Conservation (phyloP, 2,329 filamentous ascomycete genomes). For the Aureobasidium subglaciale region DNA sequence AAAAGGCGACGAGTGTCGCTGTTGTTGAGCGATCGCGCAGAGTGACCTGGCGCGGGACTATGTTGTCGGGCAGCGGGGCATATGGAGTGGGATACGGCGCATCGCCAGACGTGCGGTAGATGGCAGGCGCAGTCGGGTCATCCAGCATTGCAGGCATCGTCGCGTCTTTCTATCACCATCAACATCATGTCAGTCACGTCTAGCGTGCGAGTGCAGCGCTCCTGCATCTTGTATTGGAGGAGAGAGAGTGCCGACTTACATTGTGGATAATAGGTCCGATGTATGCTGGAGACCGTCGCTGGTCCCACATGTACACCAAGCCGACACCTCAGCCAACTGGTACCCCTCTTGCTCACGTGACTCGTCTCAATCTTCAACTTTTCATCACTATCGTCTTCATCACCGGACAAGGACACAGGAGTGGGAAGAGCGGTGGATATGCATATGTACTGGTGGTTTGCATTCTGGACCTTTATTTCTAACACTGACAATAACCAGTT, state of each 20-base stretch:
- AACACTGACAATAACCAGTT: constrained; percentile 11
- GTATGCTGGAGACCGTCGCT: constrained; percentile 5
- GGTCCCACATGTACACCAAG: constrained; percentile 8
- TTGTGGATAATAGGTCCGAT: not conserved
- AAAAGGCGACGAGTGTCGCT: constrained; percentile 77
- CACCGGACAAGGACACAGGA: not conserved
- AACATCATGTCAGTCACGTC: not conserved
- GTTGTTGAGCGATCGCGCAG: constrained; percentile 77
- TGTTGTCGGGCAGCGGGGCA: constrained; percentile 59
- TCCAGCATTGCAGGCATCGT: constrained; percentile 71
- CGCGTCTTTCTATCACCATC: not conserved
- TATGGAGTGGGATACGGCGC: constrained; percentile 57
- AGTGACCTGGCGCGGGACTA: constrained; percentile 69
- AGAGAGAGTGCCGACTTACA: not conserved
- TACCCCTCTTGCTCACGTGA: not conserved
- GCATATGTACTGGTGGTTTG: constrained; percentile 13
- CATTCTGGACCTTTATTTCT: not conserved
- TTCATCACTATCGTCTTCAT: not conserved
- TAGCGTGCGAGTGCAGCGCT: not conserved
- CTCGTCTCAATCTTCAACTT: too few relatives aligned
- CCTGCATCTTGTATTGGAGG: not conserved
- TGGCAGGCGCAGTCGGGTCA: constrained; percentile 63
- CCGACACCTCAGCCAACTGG: not conserved
- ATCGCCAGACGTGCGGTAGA: constrained; percentile 62
- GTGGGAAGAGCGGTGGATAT: not conserved